These are phyloP conservation scores for Limnomonas spitsbergensis DNA, from an alignment of 139 green algal genomes.

Conservation along the genomic window DNA sequence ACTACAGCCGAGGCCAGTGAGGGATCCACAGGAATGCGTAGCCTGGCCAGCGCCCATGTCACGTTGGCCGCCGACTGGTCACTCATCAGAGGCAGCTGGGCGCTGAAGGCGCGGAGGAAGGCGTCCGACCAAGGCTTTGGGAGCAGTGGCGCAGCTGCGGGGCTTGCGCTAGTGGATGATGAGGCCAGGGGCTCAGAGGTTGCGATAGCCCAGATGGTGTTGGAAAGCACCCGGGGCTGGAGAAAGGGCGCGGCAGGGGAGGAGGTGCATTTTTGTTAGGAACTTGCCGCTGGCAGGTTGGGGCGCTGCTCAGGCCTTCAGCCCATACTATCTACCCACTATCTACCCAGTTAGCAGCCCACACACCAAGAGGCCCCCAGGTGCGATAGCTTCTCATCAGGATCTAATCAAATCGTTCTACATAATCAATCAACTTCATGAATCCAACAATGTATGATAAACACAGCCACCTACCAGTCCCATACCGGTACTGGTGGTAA, in stretches of 20 bases:
- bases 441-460: no score
- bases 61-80: conserved; percentile 19
- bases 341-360: no score
- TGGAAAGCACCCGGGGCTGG: conserved; percentile 12
- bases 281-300: no score
- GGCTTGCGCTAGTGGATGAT: background rate
- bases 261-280: no score
- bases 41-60: conserved; percentile 19
- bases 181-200: conserved; percentile 8
- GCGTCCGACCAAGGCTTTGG: background rate
- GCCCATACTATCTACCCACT: no score
- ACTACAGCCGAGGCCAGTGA: background rate
- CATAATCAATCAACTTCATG: no score
- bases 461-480: no score
- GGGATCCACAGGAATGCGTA: background rate
- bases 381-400: no score
- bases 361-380: no score
- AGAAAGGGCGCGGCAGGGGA: background rate
- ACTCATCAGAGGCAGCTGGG: background rate
- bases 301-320: no score
- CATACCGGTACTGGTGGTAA: no score
- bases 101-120: background rate
- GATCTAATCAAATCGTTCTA: no score
- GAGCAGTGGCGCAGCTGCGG: background rate
- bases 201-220: conserved; percentile 13